Conservation (phyloP, 1,139 yeast genomes). For the Saccharomycopsis hybrid region DNA sequence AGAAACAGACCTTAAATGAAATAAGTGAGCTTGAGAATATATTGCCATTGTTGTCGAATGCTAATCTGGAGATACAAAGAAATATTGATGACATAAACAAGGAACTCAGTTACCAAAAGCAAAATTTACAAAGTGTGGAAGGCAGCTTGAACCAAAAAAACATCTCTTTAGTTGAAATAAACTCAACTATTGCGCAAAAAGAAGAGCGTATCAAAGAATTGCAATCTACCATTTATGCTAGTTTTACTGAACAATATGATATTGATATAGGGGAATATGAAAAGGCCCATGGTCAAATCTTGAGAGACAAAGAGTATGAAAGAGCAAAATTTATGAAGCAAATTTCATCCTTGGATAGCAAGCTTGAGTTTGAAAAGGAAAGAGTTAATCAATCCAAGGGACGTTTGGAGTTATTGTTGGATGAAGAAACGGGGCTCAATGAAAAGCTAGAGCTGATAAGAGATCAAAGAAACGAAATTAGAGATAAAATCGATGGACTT, state of each 20-base stretch:
- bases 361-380: slow-evolving; percentile 57
- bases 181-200: slow-evolving; percentile 28
- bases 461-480: slow-evolving; percentile 28
- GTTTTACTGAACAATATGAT: slow-evolving; percentile 49
- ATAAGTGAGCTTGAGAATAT: slow-evolving; percentile 49
- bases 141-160: slow-evolving; percentile 12
- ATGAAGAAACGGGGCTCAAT: slow-evolving; percentile 33
- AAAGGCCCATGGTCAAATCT: slow-evolving; percentile 52
- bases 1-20: slow-evolving; percentile 52
- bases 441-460: slow-evolving; percentile 30
- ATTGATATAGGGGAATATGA: slow-evolving; percentile 64
- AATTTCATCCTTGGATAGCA: slow-evolving; percentile 54
- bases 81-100: slow-evolving; percentile 44
- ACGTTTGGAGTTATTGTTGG: slow-evolving; percentile 37
- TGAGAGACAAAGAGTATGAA: slow-evolving; percentile 58
- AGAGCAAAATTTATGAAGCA: slow-evolving; percentile 56
- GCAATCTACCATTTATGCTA: slow-evolving; percentile 32
- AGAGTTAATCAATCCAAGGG: slow-evolving; percentile 43
- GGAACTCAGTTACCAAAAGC: slow-evolving; percentile 49
- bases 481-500: slow-evolving; percentile 26
- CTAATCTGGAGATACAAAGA: slow-evolving; percentile 45
- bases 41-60: slow-evolving; percentile 46
- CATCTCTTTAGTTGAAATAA: slow-evolving; percentile 27
- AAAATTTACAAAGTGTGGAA: slow-evolving; percentile 26
- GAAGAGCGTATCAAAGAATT: slow-evolving; percentile 23